phyloP scores from a whole-genome alignment of 805 yeast genomes.

The Myxozyma sirexii region DNA sequence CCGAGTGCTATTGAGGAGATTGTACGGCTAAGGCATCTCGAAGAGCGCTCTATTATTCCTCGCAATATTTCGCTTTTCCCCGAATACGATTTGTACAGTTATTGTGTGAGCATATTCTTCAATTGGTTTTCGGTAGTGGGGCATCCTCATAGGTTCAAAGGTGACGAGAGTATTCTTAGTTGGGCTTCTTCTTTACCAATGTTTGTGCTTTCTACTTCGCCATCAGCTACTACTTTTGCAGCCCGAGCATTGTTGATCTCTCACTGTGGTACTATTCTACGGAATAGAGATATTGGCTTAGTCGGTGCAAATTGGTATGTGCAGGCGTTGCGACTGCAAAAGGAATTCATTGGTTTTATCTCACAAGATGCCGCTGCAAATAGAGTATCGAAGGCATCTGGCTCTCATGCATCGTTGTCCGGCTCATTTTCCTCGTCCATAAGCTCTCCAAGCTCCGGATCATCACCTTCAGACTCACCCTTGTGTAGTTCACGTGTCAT shows the following conservation, averaged over 20 bases:
- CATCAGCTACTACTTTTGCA: conserved; percentile 18
- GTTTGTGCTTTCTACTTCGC: conserved; percentile 14
- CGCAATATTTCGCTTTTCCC: conserved; percentile 15
- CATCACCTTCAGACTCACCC: not conserved
- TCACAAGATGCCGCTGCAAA: not conserved
- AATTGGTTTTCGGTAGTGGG: not conserved
- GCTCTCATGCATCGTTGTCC: not conserved
- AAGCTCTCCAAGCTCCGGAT: not conserved
- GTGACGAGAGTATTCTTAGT: not conserved
- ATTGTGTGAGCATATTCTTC: conserved; percentile 13
- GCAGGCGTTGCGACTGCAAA: conserved; percentile 14
- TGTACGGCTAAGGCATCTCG: not conserved
- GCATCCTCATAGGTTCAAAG: not conserved
- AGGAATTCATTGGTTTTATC: conserved; percentile 1
- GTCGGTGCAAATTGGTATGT: conserved; percentile 20
- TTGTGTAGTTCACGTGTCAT: not conserved
- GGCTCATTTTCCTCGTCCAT: not conserved
- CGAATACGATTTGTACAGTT: conserved; percentile 20
- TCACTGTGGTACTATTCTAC: conserved; percentile 5
- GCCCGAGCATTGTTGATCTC: conserved; percentile 16
- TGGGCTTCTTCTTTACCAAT: conserved; percentile 12
- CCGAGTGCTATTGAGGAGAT: not conserved
- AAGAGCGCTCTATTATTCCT: not conserved
- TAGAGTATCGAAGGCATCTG: not conserved
- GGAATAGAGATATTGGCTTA: conserved; percentile 8